Evolutionary conservation across 352 stramenopile species (phyloP).

Genomic region (Phytophthora boehmeriae): DNA sequence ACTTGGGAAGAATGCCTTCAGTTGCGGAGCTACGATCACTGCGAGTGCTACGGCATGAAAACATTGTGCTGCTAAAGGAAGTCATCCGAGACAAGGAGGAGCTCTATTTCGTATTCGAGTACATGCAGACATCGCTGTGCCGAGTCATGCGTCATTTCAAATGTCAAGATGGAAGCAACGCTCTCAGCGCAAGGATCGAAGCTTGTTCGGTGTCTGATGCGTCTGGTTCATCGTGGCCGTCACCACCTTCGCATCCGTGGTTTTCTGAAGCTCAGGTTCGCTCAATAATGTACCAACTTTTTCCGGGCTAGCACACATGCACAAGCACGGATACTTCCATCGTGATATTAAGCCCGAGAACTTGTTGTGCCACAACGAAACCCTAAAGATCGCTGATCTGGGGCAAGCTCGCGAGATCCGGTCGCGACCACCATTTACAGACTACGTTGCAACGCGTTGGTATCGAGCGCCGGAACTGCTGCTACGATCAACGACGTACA

Average conservation of each 20-base stretch:
- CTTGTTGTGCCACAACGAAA: conserved; percentile 62
- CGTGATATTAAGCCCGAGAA: conserved; percentile 87
- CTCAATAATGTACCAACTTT: conserved; percentile 82
- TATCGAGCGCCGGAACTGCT: conserved; percentile 80
- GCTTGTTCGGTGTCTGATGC: conserved; percentile 11
- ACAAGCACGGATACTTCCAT: conserved; percentile 87
- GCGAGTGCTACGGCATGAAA: conserved; percentile 75
- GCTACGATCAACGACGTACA: conserved; percentile 71
- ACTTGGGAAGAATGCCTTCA: conserved; percentile 87
- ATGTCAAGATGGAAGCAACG: conserved; percentile 16
- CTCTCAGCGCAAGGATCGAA: conserved; percentile 60
- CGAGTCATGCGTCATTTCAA: conserved; percentile 62
- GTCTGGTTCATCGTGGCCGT: conserved; percentile 9
- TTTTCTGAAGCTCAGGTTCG: conserved; percentile 71
- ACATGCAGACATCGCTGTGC: conserved; percentile 84
- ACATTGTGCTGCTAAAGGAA: conserved; percentile 87
- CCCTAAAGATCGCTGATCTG: conserved; percentile 78
- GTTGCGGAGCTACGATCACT: conserved; percentile 81
- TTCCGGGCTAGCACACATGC: conserved; percentile 74
- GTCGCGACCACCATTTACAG: conserved; percentile 67
- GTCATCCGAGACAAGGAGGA: conserved; percentile 87
- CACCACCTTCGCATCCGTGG: conserved; percentile 34
- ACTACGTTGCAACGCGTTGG: conserved; percentile 83
- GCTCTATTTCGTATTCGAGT: conserved; percentile 91
- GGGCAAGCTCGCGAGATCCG: conserved; percentile 79